A percentile compares a stretch with the other conserved stretches of the same genome.
Conservation (phyloP, 2,329 filamentous ascomycete genomes). For the Botryotinia convoluta region DNA sequence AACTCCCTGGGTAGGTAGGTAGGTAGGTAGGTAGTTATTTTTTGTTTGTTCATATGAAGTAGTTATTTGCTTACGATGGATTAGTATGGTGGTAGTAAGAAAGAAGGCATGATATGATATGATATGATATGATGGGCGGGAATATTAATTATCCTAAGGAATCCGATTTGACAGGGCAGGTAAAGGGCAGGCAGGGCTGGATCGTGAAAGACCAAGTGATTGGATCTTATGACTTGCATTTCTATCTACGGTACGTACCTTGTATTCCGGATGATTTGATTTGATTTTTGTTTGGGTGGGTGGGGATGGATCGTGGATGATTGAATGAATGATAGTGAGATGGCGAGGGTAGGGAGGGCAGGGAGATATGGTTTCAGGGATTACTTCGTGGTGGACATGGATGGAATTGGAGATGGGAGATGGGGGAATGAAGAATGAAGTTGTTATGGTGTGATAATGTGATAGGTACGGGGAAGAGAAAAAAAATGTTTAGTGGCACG, state of each 20-base stretch:
- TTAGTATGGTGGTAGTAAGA: no score
- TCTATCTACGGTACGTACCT: neutral
- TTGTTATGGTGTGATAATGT: neutral
- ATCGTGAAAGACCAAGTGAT: slow-evolving; percentile 14
- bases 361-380: neutral
- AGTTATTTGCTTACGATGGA: no score
- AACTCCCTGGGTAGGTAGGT: no score
- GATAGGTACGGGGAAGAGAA: neutral
- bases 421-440: no score
- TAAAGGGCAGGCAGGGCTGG: slow-evolving; percentile 7
- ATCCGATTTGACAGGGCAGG: slow-evolving; percentile 9
- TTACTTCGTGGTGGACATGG: neutral
- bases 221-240: slow-evolving; percentile 19
- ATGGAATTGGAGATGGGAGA: neutral
- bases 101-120: no score
- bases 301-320: neutral
- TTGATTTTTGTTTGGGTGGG: neutral
- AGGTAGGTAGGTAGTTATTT: no score
- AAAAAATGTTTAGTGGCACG: neutral
- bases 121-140: no score
- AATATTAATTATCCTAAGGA: neutral
- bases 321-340: neutral
- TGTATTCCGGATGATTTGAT: no score
- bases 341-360: neutral
- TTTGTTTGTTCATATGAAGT: no score